phyloP scores from a whole-genome alignment of 257 asterid genomes.

The Handroanthus guayacan region DNA sequence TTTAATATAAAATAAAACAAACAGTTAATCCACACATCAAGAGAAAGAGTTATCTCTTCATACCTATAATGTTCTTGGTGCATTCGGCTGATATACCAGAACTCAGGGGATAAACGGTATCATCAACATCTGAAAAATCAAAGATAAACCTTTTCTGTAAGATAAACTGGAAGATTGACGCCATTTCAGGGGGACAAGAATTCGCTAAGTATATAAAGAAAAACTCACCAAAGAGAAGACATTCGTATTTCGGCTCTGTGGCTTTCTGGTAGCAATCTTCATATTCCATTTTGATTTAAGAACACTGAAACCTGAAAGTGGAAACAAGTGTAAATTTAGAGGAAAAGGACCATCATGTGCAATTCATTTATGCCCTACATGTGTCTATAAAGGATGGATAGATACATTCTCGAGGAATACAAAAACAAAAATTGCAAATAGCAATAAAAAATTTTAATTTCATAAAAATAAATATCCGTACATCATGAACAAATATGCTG shows the following conservation, averaged over 20 bases:
- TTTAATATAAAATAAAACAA: not conserved
- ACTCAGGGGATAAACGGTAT: slow-evolving; percentile 84
- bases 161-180: not conserved
- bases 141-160: not conserved
- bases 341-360: not conserved
- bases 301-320: slow-evolving; percentile 22
- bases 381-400: too few relatives aligned
- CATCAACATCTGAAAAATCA: slow-evolving; percentile 81
- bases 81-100: slow-evolving; percentile 78
- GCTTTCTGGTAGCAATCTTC: slow-evolving; percentile 46
- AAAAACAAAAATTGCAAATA: not conserved
- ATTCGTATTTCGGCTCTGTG: slow-evolving; percentile 65
- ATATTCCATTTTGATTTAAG: slow-evolving; percentile 59
- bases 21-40: not conserved
- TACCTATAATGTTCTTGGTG: slow-evolving; percentile 82
- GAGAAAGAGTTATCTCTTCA: not conserved
- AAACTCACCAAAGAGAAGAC: slow-evolving; percentile 82
- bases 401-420: not conserved
- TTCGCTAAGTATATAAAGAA: not conserved
- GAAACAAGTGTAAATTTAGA: not conserved
- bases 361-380: not conserved
- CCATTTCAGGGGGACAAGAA: not conserved
- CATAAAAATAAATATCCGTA: not conserved
- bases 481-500: not conserved
- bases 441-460: not conserved